Evolutionary conservation across 768 basidiomycete species (phyloP).

Genomic region (Macrolepiota albuminosa): DNA sequence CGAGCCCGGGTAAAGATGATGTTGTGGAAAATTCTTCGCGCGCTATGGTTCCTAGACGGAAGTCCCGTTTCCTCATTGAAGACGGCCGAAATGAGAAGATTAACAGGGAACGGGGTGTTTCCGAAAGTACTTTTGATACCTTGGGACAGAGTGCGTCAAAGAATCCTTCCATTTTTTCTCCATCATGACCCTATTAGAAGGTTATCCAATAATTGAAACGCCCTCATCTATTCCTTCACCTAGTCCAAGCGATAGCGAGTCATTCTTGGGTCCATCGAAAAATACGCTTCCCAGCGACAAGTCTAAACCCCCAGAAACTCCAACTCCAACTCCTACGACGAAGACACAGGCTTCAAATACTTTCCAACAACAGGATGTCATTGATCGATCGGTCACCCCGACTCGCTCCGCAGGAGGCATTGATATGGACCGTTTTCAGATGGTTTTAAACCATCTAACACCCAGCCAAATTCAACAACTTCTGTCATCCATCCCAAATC

Average conservation of each 20-base stretch:
- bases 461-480: slow-evolving; percentile 58
- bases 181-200: slow-evolving; percentile 22
- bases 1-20: slow-evolving; percentile 31
- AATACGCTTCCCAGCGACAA: background rate
- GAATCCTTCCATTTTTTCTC: slow-evolving; percentile 10
- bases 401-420: slow-evolving; percentile 15
- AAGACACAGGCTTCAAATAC: background rate
- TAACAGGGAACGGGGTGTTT: slow-evolving; percentile 37
- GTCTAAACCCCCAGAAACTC: background rate
- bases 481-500: slow-evolving; percentile 38
- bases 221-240: slow-evolving; percentile 35
- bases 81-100: slow-evolving; percentile 37
- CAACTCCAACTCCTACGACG: background rate
- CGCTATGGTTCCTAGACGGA: slow-evolving; percentile 45
- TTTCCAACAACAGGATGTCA: slow-evolving; percentile 4
- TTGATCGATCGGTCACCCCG: slow-evolving; percentile 22
- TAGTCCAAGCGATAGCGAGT: slow-evolving; percentile 17
- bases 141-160: slow-evolving; percentile 10
- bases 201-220: slow-evolving; percentile 43
- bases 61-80: slow-evolving; percentile 66
- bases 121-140: slow-evolving; percentile 1
- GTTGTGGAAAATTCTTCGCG: slow-evolving; percentile 25
- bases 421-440: slow-evolving; percentile 37
- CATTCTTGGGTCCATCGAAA: slow-evolving; percentile 1
- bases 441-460: slow-evolving; percentile 47